Conservation (phyloP, 2,329 filamentous ascomycete species). For the Penicillium sp. region DNA sequence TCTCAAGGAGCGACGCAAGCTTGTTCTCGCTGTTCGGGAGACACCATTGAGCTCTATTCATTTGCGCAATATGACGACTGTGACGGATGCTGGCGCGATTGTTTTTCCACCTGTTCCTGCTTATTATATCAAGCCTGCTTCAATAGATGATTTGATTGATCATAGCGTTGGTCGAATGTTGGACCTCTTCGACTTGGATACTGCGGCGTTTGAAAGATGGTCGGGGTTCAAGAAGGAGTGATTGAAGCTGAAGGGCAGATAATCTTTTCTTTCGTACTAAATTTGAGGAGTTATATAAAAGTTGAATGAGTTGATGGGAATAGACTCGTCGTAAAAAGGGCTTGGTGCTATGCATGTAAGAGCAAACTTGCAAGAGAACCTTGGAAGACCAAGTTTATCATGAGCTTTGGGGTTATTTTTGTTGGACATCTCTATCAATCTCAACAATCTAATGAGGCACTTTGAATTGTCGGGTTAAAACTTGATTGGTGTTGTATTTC, state of each 20-base stretch:
- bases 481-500: no score
- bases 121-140: slow-evolving; percentile 46
- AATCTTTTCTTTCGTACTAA: no score
- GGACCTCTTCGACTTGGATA: slow-evolving; percentile 49
- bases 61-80: slow-evolving; percentile 47
- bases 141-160: slow-evolving; percentile 46
- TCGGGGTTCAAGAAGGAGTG: slow-evolving; percentile 23
- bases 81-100: slow-evolving; percentile 42
- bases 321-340: no score
- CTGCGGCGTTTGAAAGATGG: slow-evolving; percentile 38
- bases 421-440: no score
- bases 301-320: no score
- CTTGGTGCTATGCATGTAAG: no score
- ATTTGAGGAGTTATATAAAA: no score
- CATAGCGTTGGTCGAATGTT: slow-evolving; percentile 53
- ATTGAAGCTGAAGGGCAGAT: background rate
- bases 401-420: no score
- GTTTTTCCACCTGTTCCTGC: slow-evolving; percentile 50
- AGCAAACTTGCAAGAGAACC: no score
- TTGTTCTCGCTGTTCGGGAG: slow-evolving; percentile 48
- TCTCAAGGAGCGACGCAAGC: slow-evolving; percentile 47
- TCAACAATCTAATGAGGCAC: no score
- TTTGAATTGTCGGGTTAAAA: no score
- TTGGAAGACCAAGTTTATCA: no score
- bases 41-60: slow-evolving; percentile 53